These are phyloP conservation scores for Oxyria digyna DNA, from an alignment of 148 eudicot species.

Conservation along the genomic window DNA sequence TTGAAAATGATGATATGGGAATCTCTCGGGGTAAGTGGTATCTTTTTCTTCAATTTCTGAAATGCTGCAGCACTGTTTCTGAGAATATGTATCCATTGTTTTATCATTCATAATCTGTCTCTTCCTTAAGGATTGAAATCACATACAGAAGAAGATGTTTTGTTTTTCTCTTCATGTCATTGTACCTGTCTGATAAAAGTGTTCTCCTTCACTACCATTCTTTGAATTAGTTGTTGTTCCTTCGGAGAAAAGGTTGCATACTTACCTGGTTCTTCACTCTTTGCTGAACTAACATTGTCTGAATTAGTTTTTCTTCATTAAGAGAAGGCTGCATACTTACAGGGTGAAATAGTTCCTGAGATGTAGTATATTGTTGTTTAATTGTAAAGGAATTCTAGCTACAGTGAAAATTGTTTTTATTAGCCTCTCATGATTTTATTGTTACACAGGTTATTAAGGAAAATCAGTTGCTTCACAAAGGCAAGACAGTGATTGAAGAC, in stretches of 20 bases:
- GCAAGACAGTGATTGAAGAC: conserved; percentile 60
- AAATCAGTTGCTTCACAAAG: conserved; percentile 92
- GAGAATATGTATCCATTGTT: neutral
- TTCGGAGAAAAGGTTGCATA: neutral
- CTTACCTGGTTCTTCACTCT: neutral
- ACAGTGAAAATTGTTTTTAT: neutral
- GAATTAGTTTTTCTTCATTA: neutral
- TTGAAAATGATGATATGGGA: conserved; percentile 99
- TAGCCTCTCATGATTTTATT: neutral
- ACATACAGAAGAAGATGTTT: neutral
- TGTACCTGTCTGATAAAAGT: neutral
- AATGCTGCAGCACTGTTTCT: neutral
- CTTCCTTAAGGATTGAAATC: neutral
- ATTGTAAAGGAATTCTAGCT: neutral
- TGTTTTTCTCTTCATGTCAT: neutral
- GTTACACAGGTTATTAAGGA: conserved; percentile 83
- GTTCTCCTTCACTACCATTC: neutral
- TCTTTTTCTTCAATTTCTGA: conserved; percentile 6
- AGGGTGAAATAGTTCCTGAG: neutral
- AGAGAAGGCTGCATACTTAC: neutral
- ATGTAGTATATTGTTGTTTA: neutral
- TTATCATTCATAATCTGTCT: neutral
- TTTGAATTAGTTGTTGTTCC: neutral
- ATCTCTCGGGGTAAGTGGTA: conserved; percentile 84
- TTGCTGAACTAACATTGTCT: neutral